Percentiles rank a stretch among this genome's conserved stretches.
Evolutionary conservation across 495 filamentous ascomycete species (phyloP).

Genomic region (Daldinia grandis): DNA sequence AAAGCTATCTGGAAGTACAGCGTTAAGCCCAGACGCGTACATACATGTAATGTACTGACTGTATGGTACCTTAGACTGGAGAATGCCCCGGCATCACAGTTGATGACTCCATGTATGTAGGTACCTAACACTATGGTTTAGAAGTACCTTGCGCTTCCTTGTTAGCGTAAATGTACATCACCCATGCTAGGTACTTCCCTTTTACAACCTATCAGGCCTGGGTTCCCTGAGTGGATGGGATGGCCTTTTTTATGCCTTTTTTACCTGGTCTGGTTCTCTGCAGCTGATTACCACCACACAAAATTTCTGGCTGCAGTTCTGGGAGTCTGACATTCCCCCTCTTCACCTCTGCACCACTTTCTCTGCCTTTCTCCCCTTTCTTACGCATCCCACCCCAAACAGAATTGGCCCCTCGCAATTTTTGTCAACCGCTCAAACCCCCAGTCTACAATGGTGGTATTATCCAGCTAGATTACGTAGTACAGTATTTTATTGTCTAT

Average conservation of each 20-base stretch:
- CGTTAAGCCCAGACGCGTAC: neutral
- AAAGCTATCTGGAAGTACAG: neutral
- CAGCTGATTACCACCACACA: conserved; percentile 50
- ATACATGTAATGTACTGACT: conserved; percentile 8
- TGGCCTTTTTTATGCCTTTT: conserved; percentile 35
- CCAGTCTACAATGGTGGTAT: neutral
- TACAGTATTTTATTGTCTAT: neutral
- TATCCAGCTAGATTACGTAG: neutral
- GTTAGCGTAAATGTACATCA: conserved; percentile 39
- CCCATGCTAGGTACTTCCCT: neutral
- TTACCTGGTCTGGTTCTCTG: conserved; percentile 45
- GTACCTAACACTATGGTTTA: conserved; percentile 9
- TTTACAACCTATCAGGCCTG: conserved; percentile 27
- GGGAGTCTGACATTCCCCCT: conserved; percentile 45
- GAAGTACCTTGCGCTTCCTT: conserved; percentile 42
- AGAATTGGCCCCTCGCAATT: neutral
- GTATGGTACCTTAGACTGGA: conserved; percentile 1
- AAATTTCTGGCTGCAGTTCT: conserved; percentile 34
- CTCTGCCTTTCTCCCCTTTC: conserved; percentile 37
- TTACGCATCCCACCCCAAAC: conserved; percentile 21
- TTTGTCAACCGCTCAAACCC: neutral
- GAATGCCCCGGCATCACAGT: too few species aligned
- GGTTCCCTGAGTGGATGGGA: conserved; percentile 24
- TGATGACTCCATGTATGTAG: neutral
- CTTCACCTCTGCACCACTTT: conserved; percentile 27